Percentiles rank a stretch among this genome's conserved stretches.
Evolutionary conservation across 2,329 filamentous ascomycete species (phyloP).

Genomic region (Pseudogymnoascus sp.): DNA sequence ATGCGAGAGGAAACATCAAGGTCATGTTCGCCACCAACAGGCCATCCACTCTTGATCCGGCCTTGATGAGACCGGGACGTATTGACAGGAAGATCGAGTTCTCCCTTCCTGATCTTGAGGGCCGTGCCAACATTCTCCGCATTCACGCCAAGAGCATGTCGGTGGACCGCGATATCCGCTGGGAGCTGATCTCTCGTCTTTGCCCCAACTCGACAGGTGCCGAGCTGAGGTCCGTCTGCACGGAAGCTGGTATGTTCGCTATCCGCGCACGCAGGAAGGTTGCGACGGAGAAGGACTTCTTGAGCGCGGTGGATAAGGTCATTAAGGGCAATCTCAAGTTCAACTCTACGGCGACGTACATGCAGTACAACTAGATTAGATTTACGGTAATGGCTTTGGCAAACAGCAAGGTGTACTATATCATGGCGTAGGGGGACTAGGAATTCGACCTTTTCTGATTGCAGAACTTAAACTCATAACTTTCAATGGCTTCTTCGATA

Average conservation of each 20-base stretch:
- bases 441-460: constrained; percentile 13
- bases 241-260: constrained; percentile 97
- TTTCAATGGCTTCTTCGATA: neutral
- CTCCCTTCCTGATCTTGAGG: constrained; percentile 92
- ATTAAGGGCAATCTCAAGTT: constrained; percentile 99
- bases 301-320: constrained; percentile 97
- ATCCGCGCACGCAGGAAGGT: constrained; percentile 94
- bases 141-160: constrained; percentile 99
- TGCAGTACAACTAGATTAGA: constrained; percentile 85
- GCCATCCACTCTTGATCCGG: constrained; percentile 92
- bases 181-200: constrained; percentile 94
- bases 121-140: constrained; percentile 91
- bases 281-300: constrained; percentile 96
- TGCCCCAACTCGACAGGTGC: constrained; percentile 97
- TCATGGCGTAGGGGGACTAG: constrained; percentile 12
- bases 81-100: constrained; percentile 99
- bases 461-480: constrained; percentile 10
- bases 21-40: constrained; percentile 99
- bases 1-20: constrained; percentile 96
- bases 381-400: constrained; percentile 12
- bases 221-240: constrained; percentile 92
- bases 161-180: constrained; percentile 95
- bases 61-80: constrained; percentile 91
- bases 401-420: constrained; percentile 14
- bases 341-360: constrained; percentile 96